Percentiles rank a stretch among this genome's conserved stretches.
Conservation (phyloP, 345 rosid species). For the Hibiscus syriacus region DNA sequence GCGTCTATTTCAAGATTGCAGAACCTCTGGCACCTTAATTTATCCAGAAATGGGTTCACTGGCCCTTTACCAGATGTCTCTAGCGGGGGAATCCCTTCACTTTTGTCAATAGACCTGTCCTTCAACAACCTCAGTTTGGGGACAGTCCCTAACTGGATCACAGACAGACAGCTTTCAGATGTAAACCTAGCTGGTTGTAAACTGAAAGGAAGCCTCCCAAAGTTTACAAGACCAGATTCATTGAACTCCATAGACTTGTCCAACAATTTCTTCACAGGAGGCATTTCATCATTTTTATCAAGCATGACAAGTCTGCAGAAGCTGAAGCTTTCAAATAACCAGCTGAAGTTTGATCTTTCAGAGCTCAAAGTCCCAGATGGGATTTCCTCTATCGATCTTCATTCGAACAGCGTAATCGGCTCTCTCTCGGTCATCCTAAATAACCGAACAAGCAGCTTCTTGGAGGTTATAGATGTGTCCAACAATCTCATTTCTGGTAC, state of each 20-base stretch:
- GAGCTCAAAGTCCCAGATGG: slow-evolving; percentile 51
- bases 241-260: slow-evolving; percentile 68
- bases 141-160: slow-evolving; percentile 71
- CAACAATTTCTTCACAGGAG: slow-evolving; percentile 49
- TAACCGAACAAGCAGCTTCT: slow-evolving; percentile 60
- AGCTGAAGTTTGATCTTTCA: slow-evolving; percentile 56
- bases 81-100: slow-evolving; percentile 52
- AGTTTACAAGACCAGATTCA: slow-evolving; percentile 50
- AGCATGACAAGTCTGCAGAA: slow-evolving; percentile 55
- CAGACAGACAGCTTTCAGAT: slow-evolving; percentile 41
- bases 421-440: slow-evolving; percentile 57
- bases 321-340: slow-evolving; percentile 67
- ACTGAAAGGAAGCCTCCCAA: slow-evolving; percentile 61
- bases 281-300: slow-evolving; percentile 48
- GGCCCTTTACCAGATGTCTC: slow-evolving; percentile 55
- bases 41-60: slow-evolving; percentile 68
- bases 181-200: slow-evolving; percentile 81
- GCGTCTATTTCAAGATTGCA: slow-evolving; percentile 51
- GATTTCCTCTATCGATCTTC: slow-evolving; percentile 54
- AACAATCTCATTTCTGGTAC: slow-evolving; percentile 56
- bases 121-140: slow-evolving; percentile 68
- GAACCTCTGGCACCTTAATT: slow-evolving; percentile 80
- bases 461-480: slow-evolving; percentile 65
- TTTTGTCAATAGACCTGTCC: slow-evolving; percentile 71
- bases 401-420: slow-evolving; percentile 57